Conservation (phyloP, 371 early-diverging fungal species). For the Haplosporangium sp. region DNA sequence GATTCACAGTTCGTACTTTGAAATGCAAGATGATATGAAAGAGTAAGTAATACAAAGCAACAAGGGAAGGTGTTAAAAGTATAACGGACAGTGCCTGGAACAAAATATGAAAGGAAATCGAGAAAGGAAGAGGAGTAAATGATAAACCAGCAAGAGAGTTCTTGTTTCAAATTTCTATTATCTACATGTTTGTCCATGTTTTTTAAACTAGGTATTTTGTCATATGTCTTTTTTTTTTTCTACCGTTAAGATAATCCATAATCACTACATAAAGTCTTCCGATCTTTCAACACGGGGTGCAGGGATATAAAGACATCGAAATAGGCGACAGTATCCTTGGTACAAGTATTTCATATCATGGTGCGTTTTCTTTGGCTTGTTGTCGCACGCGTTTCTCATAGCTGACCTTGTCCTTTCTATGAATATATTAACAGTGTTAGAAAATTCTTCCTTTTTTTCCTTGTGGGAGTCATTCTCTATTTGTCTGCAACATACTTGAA, state of each 20-base stretch:
- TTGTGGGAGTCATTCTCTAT: neutral
- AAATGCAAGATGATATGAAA: no score
- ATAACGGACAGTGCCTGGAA: no score
- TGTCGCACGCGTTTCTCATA: conserved; percentile 84
- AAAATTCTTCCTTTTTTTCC: neutral
- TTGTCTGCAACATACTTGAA: conserved; percentile 70
- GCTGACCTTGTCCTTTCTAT: conserved; percentile 70
- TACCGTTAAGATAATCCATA: neutral
- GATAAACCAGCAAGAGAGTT: no score
- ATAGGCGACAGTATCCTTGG: neutral
- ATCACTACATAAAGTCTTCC: neutral
- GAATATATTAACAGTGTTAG: neutral
- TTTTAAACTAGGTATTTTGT: neutral
- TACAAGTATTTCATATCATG: conserved; percentile 21
- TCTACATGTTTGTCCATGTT: neutral
- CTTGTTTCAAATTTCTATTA: neutral
- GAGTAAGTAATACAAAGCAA: no score
- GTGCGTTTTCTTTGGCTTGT: conserved; percentile 72
- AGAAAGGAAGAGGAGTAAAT: no score
- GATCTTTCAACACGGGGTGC: neutral
- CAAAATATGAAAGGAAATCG: no score
- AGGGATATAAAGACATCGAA: neutral
- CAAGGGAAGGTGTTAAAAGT: no score
- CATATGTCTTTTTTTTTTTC: neutral
- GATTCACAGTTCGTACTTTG: no score